phyloP scores from a whole-genome alignment of 2,329 filamentous ascomycete genomes.

The Clonostachys rhizophaga region DNA sequence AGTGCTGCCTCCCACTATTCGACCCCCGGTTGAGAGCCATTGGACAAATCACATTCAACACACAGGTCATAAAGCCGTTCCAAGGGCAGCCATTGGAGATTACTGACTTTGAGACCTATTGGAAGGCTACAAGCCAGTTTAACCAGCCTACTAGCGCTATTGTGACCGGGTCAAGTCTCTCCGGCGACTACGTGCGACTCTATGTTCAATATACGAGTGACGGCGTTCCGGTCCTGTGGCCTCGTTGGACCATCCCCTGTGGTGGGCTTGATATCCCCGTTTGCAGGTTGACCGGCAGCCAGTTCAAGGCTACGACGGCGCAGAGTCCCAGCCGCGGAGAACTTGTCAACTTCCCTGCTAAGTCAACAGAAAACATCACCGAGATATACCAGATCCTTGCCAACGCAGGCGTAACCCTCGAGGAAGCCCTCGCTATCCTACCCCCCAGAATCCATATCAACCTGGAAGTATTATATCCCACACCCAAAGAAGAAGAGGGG shows the following conservation, averaged over 20 bases:
- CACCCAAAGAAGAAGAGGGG: conserved; percentile 63
- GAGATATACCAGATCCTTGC: conserved; percentile 69
- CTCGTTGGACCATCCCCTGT: conserved; percentile 73
- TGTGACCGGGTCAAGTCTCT: conserved; percentile 91
- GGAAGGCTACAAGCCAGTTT: conserved; percentile 95
- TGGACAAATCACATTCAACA: conserved; percentile 89
- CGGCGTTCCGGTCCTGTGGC: conserved; percentile 81
- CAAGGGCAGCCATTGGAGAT: conserved; percentile 89
- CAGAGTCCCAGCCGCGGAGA: conserved; percentile 34
- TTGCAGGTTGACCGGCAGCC: conserved; percentile 68
- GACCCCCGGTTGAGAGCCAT: conserved; percentile 89
- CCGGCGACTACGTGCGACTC: conserved; percentile 89
- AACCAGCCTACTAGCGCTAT: conserved; percentile 77
- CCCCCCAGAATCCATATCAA: conserved; percentile 82
- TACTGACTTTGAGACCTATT: conserved; percentile 97
- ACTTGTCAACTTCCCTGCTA: conserved; percentile 33
- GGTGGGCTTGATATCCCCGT: conserved; percentile 78
- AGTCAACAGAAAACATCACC: conserved; percentile 51
- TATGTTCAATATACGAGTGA: conserved; percentile 92
- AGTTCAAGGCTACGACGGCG: conserved; percentile 56
- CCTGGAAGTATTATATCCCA: conserved; percentile 87
- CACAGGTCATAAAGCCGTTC: conserved; percentile 96
- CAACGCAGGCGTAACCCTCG: conserved; percentile 72
- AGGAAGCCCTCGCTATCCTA: conserved; percentile 70
- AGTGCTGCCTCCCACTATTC: conserved; percentile 83